Percentiles rank a stretch among this genome's conserved stretches.
These are phyloP conservation scores for Rosellinia necatrix DNA, from an alignment of 2,329 filamentous ascomycete species.

Conservation along the genomic window DNA sequence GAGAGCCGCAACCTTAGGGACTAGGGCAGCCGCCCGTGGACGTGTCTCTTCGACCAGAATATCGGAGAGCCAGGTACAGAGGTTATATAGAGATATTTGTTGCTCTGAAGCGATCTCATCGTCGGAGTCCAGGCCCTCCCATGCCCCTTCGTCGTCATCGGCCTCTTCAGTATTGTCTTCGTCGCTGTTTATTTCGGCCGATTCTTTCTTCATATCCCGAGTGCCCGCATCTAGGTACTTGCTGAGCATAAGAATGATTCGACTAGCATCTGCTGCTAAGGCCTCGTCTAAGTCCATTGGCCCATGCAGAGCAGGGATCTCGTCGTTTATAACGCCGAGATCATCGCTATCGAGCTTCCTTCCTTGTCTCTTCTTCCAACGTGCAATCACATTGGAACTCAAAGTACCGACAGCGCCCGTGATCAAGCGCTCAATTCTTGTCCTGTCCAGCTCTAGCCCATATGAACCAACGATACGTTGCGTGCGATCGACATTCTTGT, in stretches of 20 bases:
- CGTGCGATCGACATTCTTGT: conserved; percentile 55
- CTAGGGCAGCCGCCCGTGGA: conserved; percentile 65
- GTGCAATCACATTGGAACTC: conserved; percentile 46
- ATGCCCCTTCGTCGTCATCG: conserved; percentile 47
- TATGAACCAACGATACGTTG: conserved; percentile 70
- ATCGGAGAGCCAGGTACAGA: conserved; percentile 78
- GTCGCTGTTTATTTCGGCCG: conserved; percentile 49
- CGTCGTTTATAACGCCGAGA: conserved; percentile 15
- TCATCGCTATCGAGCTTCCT: conserved; percentile 23
- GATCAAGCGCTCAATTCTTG: conserved; percentile 66
- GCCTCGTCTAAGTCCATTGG: conserved; percentile 64
- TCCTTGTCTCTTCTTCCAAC: conserved; percentile 39
- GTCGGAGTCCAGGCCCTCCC: conserved; percentile 42
- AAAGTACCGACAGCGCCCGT: conserved; percentile 37
- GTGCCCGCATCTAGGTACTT: conserved; percentile 65
- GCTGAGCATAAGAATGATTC: conserved; percentile 83
- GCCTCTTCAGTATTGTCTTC: conserved; percentile 50
- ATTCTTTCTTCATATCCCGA: conserved; percentile 45
- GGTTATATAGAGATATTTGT: conserved; percentile 63
- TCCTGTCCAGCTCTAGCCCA: conserved; percentile 69
- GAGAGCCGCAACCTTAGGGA: conserved; percentile 76
- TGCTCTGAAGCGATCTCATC: conserved; percentile 35
- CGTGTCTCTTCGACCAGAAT: conserved; percentile 77
- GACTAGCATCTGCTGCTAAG: conserved; percentile 77
- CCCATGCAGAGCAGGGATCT: conserved; percentile 5